Evolutionary conservation across 257 asterid genomes (phyloP).

Genomic region (Paraleonurus japonicus): DNA sequence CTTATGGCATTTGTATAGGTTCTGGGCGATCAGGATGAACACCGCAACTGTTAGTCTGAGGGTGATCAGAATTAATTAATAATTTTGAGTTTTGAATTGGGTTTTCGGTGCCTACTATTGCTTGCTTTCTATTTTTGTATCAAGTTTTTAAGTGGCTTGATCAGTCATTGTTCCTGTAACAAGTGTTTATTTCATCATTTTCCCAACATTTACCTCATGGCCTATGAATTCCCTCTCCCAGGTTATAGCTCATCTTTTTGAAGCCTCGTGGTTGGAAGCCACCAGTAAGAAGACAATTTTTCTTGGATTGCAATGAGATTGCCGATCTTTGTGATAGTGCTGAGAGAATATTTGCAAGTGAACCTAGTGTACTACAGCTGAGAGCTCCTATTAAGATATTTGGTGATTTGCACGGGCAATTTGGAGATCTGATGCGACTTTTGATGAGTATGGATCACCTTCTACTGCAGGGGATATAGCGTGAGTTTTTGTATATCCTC

Average conservation of each 20-base stretch:
- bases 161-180: background rate
- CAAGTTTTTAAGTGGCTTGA: conserved; percentile 2
- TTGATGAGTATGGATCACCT: conserved; percentile 95
- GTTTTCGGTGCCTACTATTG: conserved; percentile 9
- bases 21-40: conserved; percentile 1
- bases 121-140: conserved; percentile 10
- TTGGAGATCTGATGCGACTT: conserved; percentile 99
- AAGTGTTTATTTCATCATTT: background rate
- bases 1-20: background rate
- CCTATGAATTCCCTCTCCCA: conserved; percentile 31
- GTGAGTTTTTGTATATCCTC: conserved; percentile 43
- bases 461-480: conserved; percentile 96
- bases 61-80: conserved; percentile 4
- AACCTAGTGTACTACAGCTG: conserved; percentile 91
- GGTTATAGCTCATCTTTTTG: conserved; percentile 87
- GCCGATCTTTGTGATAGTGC: conserved; percentile 98
- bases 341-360: conserved; percentile 89
- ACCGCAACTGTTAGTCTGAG: background rate
- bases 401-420: conserved; percentile 98
- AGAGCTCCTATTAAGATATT: conserved; percentile 95
- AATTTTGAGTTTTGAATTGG: conserved; percentile 19
- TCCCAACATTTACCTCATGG: background rate
- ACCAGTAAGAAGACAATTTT: conserved; percentile 90
- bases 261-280: conserved; percentile 99
- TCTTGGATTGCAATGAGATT: conserved; percentile 95